Evolutionary conservation across 2,329 filamentous ascomycete species (phyloP).

Genomic region (Monilinia fructigena): DNA sequence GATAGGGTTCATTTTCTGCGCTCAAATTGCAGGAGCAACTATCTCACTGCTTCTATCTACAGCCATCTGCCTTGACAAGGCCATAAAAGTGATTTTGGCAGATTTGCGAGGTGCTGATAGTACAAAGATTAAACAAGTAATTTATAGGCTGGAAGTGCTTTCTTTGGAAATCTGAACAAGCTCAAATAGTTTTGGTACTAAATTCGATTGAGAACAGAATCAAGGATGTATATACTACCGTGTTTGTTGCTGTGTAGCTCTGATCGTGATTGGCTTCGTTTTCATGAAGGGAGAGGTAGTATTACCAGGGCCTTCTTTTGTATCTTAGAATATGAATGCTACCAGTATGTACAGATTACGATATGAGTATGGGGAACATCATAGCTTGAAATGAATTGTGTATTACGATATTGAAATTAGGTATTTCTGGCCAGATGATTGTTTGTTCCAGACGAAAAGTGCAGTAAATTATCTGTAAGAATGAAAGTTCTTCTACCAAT

Average conservation of each 20-base stretch:
- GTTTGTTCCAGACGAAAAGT: too few species aligned
- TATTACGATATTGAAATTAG: too few species aligned
- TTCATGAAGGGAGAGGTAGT: conserved; percentile 35
- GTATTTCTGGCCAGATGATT: too few species aligned
- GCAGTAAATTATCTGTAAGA: too few species aligned
- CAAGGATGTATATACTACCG: conserved; percentile 34
- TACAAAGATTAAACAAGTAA: conserved; percentile 37
- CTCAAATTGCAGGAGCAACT: conserved; percentile 42
- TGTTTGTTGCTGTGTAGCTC: conserved; percentile 35
- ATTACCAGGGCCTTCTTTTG: too few species aligned
- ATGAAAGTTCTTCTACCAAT: too few species aligned
- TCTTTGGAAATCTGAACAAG: conserved; percentile 30
- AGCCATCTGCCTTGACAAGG: conserved; percentile 42
- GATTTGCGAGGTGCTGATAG: conserved; percentile 36
- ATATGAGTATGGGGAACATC: too few species aligned
- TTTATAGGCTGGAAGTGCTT: conserved; percentile 34
- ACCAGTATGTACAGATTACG: too few species aligned
- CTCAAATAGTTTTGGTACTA: conserved; percentile 19
- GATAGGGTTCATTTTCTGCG: conserved; percentile 44
- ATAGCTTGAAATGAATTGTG: too few species aligned
- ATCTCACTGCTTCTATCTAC: conserved; percentile 44
- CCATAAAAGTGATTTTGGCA: conserved; percentile 35
- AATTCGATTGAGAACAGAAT: conserved; percentile 36
- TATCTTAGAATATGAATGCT: too few species aligned
- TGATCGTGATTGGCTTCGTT: conserved; percentile 32